phyloP scores from a whole-genome alignment of 1,139 yeast genomes.

The Taphrina communis region DNA sequence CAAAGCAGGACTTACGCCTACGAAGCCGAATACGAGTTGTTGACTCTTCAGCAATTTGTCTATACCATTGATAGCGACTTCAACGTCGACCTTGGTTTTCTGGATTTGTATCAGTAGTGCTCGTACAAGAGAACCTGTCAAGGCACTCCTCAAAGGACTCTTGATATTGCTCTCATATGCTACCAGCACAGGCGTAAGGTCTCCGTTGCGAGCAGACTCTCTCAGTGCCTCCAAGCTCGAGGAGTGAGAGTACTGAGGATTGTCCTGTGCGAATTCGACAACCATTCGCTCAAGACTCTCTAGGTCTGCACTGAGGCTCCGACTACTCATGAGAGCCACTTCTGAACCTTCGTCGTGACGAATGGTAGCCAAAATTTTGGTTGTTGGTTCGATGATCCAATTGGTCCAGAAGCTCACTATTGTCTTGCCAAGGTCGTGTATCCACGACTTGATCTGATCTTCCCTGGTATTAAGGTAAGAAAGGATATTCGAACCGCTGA shows the following conservation, averaged over 20 bases:
- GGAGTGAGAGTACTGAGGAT: conserved; percentile 45
- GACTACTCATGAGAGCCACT: conserved; percentile 77
- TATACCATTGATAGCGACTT: conserved; percentile 85
- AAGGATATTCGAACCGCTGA: conserved; percentile 12
- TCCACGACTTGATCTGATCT: conserved; percentile 54
- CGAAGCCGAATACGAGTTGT: conserved; percentile 87
- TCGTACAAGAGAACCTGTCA: conserved; percentile 74
- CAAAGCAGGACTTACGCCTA: conserved; percentile 83
- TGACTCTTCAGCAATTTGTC: conserved; percentile 88
- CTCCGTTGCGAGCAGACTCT: conserved; percentile 62
- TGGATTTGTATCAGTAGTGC: conserved; percentile 86
- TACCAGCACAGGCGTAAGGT: conserved; percentile 76
- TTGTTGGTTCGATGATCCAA: conserved; percentile 83
- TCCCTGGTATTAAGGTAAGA: conserved; percentile 6
- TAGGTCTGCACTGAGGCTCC: conserved; percentile 77
- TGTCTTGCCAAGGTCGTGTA: conserved; percentile 56
- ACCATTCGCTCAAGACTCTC: conserved; percentile 88
- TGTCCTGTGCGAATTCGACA: conserved; percentile 63
- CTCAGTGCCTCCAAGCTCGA: conserved; percentile 49
- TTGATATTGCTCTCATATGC: conserved; percentile 78
- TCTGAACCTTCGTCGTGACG: conserved; percentile 77
- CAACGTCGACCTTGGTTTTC: conserved; percentile 94
- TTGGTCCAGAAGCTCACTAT: conserved; percentile 69
- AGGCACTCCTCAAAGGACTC: conserved; percentile 66
- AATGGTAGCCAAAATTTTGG: conserved; percentile 74